A percentile compares a stretch with the other conserved stretches of the same genome.
Conservation (phyloP, 2,329 filamentous ascomycete species). For the Colletotrichum incanum region DNA sequence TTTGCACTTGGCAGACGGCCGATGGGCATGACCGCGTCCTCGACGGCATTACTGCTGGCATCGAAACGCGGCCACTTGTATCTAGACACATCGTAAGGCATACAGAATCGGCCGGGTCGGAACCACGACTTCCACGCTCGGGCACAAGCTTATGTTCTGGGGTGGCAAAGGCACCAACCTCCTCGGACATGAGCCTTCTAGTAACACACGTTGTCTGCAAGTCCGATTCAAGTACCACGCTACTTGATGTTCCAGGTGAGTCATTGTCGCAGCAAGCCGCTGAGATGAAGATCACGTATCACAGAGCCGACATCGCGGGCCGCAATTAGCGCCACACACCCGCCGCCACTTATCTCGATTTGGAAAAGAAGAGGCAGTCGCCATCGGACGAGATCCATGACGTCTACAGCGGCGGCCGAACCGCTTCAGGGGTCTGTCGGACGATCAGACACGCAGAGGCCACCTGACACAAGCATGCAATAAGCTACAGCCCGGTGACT, state of each 20-base stretch:
- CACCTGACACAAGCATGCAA: not conserved
- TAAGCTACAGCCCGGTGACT: not conserved
- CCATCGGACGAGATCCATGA: not conserved
- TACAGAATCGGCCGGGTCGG: not conserved
- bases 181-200: not conserved
- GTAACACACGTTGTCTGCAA: too few relatives aligned
- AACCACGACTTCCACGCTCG: not conserved
- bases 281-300: not conserved
- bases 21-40: not conserved
- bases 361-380: too few relatives aligned
- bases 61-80: not conserved
- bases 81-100: not conserved
- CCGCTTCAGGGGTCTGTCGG: not conserved
- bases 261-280: not conserved
- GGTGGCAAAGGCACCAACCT: not conserved
- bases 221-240: not conserved
- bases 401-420: not conserved
- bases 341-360: not conserved
- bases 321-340: not conserved
- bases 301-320: not conserved
- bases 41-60: not conserved
- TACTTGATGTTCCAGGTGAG: not conserved
- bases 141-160: not conserved
- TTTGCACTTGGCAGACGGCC: not conserved
- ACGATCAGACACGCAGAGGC: slow-evolving; percentile 3